These are phyloP conservation scores for Xylaria multiplex DNA, from an alignment of 2,329 filamentous ascomycete genomes.

Conservation along the genomic window DNA sequence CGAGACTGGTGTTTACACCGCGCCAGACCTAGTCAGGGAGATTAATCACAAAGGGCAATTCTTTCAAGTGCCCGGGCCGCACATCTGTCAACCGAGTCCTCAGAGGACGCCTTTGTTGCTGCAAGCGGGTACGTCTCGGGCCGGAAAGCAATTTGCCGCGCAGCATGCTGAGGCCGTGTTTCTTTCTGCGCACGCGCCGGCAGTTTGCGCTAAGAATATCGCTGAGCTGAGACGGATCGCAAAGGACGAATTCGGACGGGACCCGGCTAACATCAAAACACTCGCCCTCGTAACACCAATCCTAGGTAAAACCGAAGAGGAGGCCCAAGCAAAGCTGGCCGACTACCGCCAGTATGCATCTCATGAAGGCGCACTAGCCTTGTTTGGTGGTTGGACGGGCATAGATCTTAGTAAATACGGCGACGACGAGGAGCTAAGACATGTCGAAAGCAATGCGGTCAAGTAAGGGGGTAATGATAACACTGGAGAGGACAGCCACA, in stretches of 20 bases:
- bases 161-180: constrained; percentile 79
- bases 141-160: constrained; percentile 73
- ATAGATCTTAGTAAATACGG: constrained; percentile 57
- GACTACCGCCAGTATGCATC: constrained; percentile 70
- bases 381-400: constrained; percentile 80
- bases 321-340: constrained; percentile 70
- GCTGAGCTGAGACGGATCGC: constrained; percentile 70
- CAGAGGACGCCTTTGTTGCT: constrained; percentile 75
- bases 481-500: constrained; percentile 9
- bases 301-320: constrained; percentile 71
- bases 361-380: constrained; percentile 70
- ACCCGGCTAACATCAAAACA: constrained; percentile 72
- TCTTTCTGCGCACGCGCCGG: constrained; percentile 71
- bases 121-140: constrained; percentile 74
- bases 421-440: constrained; percentile 53
- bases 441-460: constrained; percentile 55
- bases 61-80: constrained; percentile 71
- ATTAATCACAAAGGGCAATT: constrained; percentile 74
- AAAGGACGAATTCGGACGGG: constrained; percentile 61
- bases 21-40: constrained; percentile 63
- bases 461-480: constrained; percentile 48
- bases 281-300: constrained; percentile 73
- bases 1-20: constrained; percentile 66
- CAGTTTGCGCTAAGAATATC: constrained; percentile 68
- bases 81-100: constrained; percentile 72